Base-by-base conservation (phyloP, 2,329 filamentous ascomycete genomes). In the Ceratocystis variospora region DNA sequence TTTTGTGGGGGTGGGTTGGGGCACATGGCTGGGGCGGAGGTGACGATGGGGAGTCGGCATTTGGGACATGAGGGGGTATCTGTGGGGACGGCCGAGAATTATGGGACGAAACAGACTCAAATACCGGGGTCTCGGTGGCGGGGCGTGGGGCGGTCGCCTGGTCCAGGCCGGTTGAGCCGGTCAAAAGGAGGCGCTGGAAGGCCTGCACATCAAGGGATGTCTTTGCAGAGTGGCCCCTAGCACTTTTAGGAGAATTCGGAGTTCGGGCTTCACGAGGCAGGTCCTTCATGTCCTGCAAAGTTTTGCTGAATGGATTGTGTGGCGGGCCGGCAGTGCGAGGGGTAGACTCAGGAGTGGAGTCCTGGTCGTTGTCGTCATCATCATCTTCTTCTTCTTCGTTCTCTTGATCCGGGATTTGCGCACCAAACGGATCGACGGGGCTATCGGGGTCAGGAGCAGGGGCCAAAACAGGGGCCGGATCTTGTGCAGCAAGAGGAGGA, bases 161-260 rank as follows among this genome's bases (percentile, higher is more conserved):
- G 71, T 37, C 72, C 67, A 57, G 73, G 68, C 76, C 80, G 45
- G 82, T 73, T 71, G 85, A 83, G 22, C 89, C 89, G 0, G 88
- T 94, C 76, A 94, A 79, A 61, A 94, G 79, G 68, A 94, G 76
- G 68, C 86, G 81, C 72, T 86, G 86, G 76, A 94, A 94, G 6
- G 88, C 85, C 72, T 90, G 85, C 0, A 93, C 89, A 72, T 94
- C 88, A 69, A 66, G 44, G 8, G 68, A 66, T 17, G 68, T 62
- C 22, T 61, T 53, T 28, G 62, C 44, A 10, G 48, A 57, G 28
- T 65, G 63, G 28, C 37, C 19, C 33, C 62, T 62, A 5, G 41
- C 22, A n/a, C 45, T 15, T 8, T 53, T 59, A 46, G 61, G 8
- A 10, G 62, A 73, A 5, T 22, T 31, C 5, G 22, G n/a, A 33